Evolutionary conservation across 2,329 filamentous ascomycete species (phyloP), one percentile per base, ranked within the genome.

Genomic region (Paraconiothyrium sp.): DNA sequence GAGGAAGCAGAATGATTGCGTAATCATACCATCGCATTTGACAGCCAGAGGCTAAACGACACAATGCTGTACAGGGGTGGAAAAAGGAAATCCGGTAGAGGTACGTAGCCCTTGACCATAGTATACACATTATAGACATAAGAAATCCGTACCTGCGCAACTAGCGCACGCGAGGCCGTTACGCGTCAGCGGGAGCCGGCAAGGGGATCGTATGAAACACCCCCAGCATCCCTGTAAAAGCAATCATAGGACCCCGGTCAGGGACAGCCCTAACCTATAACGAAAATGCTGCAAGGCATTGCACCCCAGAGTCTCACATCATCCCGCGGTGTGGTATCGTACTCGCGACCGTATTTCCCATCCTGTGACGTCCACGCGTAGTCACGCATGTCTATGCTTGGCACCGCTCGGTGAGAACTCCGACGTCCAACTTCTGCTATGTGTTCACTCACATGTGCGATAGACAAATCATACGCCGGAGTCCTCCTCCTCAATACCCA

Each of bases 401-500:
- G 27, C 27, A 30, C 27, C 27, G 27, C 27, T 30, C 27, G 27
- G 27, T 30, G 27, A 30, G 27, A 30, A 30, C 27, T 30, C 27
- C 27, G 27, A 30, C 4, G 4, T 30, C 27, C 4, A 30, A 30
- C 27, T 30, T 30, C 27, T 30, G 4, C 27, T 6, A 4, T 6
- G 4, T 30, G 27, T 2, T 30, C 27, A 30, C 27, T 30, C 27
- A 2, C 41, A 56, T 13, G 30, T n/a, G 48, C 16, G 37, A 41
- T 41, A 3, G 13, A 13, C 6, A 43, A 14, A 22, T 46, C 16
- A 72, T 11, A 70, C 64, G 3, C 68, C 71, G 11, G 69, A 72
- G 43, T 71, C 68, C 16, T 66, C 64, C 61, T 71, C 64, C 39
- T 63, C 62, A 48, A 72, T 60, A 4, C 59, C 58, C 9, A 39